Evolutionary conservation across 169 alveolate genomes (phyloP).

Genomic region (Eimeria sp.): DNA sequence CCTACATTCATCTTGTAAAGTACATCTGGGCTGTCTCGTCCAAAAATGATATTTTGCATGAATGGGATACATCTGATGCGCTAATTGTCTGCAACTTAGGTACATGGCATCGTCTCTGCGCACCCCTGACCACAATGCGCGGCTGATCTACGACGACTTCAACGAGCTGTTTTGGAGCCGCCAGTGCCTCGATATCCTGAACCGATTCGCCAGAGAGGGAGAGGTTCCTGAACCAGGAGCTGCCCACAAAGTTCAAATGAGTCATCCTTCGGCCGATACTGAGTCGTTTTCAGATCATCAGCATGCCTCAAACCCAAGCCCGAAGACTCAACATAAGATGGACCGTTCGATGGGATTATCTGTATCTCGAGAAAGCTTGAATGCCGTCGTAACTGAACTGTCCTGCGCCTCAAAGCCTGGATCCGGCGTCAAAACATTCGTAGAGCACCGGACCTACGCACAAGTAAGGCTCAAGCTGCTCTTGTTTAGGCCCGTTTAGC

Average conservation of each 20-base stretch:
- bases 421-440: slow-evolving; percentile 77
- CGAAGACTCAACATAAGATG: background rate
- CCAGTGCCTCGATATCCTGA: slow-evolving; percentile 33
- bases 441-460: slow-evolving; percentile 68
- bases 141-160: slow-evolving; percentile 80
- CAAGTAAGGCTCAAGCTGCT: slow-evolving; percentile 38
- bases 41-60: background rate
- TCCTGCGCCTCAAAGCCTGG: slow-evolving; percentile 65
- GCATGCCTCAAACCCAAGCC: background rate
- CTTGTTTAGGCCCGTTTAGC: background rate
- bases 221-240: background rate
- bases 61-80: background rate
- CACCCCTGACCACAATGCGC: slow-evolving; percentile 78
- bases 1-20: background rate
- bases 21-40: background rate
- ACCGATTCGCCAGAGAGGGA: background rate
- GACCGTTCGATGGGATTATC: background rate
- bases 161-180: slow-evolving; percentile 82
- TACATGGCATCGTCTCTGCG: slow-evolving; percentile 73
- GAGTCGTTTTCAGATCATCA: background rate
- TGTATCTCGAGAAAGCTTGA: slow-evolving; percentile 67
- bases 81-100: slow-evolving; percentile 10
- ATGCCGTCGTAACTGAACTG: slow-evolving; percentile 41
- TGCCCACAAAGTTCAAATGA: background rate
- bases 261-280: background rate